Evolutionary conservation across 148 eudicot genomes (phyloP).

Genomic region (Rheum nobile): DNA sequence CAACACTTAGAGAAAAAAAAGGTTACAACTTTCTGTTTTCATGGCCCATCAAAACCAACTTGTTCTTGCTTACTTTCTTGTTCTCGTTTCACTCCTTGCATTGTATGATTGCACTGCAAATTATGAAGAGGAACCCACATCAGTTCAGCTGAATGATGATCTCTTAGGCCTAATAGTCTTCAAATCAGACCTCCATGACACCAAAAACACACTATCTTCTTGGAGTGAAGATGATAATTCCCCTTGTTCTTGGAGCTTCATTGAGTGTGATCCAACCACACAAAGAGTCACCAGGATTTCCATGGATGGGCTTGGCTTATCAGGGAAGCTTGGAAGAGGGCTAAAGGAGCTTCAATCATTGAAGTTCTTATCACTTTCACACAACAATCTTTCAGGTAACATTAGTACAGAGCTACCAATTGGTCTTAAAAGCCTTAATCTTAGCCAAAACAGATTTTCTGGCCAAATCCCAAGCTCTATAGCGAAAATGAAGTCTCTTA

Average conservation of each 20-base stretch:
- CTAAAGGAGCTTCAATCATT: constrained; percentile 48
- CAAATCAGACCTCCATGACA: constrained; percentile 59
- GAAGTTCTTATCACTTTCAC: constrained; percentile 43
- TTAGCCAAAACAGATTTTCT: constrained; percentile 47
- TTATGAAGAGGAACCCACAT: constrained; percentile 3
- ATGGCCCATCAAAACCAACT: neutral
- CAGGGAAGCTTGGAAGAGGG: constrained; percentile 74
- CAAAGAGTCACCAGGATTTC: constrained; percentile 40
- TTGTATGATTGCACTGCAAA: constrained; percentile 2
- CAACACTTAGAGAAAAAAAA: neutral
- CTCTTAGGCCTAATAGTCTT: constrained; percentile 84
- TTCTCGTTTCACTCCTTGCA: neutral
- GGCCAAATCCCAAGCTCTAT: constrained; percentile 39
- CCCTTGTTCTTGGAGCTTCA: constrained; percentile 75
- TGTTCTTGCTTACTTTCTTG: neutral
- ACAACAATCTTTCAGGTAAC: constrained; percentile 51
- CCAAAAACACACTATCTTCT: constrained; percentile 34
- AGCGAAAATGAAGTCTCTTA: constrained; percentile 22
- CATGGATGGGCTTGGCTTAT: constrained; percentile 41
- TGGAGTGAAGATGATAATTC: constrained; percentile 86
- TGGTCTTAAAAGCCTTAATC: constrained; percentile 50
- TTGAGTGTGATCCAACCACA: constrained; percentile 44
- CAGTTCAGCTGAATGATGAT: constrained; percentile 57
- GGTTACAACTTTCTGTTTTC: neutral
- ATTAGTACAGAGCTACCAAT: constrained; percentile 28